These are phyloP conservation scores for Kuraishia hungarica DNA, from an alignment of 805 yeast species.

Conservation along the genomic window DNA sequence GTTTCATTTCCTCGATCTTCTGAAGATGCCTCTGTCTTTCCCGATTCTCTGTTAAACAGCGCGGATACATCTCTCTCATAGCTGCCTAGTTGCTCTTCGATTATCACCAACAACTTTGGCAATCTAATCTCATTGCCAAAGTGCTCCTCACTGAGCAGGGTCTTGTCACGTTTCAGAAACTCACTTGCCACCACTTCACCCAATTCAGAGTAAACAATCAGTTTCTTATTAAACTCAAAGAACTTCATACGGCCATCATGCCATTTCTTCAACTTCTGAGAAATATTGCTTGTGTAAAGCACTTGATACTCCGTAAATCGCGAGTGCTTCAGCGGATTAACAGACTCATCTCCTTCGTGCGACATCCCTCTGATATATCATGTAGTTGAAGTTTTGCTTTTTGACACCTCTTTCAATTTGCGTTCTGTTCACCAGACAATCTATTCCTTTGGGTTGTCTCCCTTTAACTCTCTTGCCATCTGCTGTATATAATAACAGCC, in stretches of 20 bases:
- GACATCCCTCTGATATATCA: neutral
- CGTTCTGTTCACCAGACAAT: too few species aligned
- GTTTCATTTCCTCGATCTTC: neutral
- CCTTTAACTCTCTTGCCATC: too few species aligned
- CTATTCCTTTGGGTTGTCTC: too few species aligned
- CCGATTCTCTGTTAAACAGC: conserved; percentile 7
- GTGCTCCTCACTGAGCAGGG: conserved; percentile 9
- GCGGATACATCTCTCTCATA: conserved; percentile 30
- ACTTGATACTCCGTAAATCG: conserved; percentile 37
- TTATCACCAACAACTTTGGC: conserved; percentile 20
- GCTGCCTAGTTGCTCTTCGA: conserved; percentile 21
- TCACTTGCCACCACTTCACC: conserved; percentile 15
- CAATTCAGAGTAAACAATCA: conserved; percentile 31
- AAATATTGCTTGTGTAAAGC: conserved; percentile 34
- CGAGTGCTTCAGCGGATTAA: conserved; percentile 17
- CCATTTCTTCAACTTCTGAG: conserved; percentile 42
- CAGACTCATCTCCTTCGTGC: neutral
- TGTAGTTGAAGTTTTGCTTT: neutral
- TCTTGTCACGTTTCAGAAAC: conserved; percentile 17
- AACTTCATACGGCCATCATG: conserved; percentile 37
- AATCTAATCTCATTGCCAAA: conserved; percentile 13
- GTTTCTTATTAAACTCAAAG: conserved; percentile 39
- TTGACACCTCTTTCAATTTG: neutral
- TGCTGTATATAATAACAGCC: too few species aligned
- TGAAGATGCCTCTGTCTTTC: neutral